Base-by-base conservation (phyloP, 352 stramenopile genomes). In the Globisporangium alternatum region DNA sequence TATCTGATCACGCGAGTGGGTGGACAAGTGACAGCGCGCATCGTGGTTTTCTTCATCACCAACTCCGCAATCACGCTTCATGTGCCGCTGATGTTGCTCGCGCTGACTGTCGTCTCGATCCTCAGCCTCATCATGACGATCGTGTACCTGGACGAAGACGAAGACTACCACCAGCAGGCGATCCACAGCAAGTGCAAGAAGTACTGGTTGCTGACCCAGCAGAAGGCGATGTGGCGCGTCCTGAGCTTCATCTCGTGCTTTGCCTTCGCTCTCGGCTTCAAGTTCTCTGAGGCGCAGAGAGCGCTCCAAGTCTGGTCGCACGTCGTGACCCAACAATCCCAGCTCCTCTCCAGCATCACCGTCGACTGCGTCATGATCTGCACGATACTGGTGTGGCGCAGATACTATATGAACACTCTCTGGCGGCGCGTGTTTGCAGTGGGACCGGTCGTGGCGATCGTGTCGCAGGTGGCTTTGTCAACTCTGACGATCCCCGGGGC, bases 371-470 rank as follows among this genome's bases (percentile, higher is more conserved):
- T 77, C 17, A 77, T 79, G 75, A 71, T 83, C 12, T 37, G 66
- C 2, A 75, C 75, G 19, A 60, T 83, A 30, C 19, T 78, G 2
- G 13, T 78, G 3, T 81, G 73, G 72, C 66, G 70, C 21, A 67
- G 65, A 51, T 64, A n/a, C 31, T 69, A 72, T 3, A 74, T 74
- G 37, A 83, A 83, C 49, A 55, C 65, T 31, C 45, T 81, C 13
- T 83, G 75, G 75, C 76, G 71, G 35, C 60, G 52, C 8, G 61
- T 81, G n/a, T 83, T 83, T 48, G 49, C 68, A 1, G 9, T 60
- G 7, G 72, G 73, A 28, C 75, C 75, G 28, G 57, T 19, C 2
- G 64, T 77, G 63, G 71, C 71, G 3, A 79, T 83, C 31, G 8
- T 22, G 2, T 59, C 71, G 39, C 68, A 76, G 57, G 21, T 60